Percentiles rank a stretch among this genome's conserved stretches.
These are phyloP conservation scores for Cyberlindnera maritima DNA, from an alignment of 805 yeast genomes.

Conservation along the genomic window DNA sequence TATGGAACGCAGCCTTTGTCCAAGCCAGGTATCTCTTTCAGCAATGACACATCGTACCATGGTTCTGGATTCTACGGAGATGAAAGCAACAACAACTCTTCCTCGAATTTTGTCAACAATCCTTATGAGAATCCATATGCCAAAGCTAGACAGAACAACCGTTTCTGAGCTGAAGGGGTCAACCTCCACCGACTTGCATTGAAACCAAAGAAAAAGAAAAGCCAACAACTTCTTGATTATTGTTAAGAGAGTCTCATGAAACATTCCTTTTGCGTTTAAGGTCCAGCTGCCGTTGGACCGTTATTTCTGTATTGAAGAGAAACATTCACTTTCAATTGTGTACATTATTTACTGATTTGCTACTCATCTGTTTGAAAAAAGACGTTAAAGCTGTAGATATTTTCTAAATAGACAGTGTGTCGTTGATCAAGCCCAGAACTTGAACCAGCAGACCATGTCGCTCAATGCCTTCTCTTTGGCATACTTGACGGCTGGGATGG, in stretches of 20 bases:
- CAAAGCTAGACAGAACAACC: constrained; percentile 22
- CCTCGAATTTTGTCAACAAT: constrained; percentile 9
- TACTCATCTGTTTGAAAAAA: not conserved
- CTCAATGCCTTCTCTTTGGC: constrained; percentile 65
- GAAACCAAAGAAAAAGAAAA: not conserved
- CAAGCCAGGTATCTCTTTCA: constrained; percentile 22
- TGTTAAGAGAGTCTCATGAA: not conserved
- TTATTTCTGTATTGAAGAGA: not conserved
- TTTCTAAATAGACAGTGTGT: not conserved
- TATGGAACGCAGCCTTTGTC: constrained; percentile 21
- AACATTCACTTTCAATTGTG: not conserved
- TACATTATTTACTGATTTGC: not conserved
- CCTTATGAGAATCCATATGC: constrained; percentile 26
- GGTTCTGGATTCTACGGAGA: constrained; percentile 18
- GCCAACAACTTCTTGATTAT: not conserved
- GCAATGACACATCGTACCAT: constrained; percentile 20
- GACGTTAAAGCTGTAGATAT: no score
- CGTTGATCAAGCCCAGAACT: constrained; percentile 2
- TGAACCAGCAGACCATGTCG: constrained; percentile 33
- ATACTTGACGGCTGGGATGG: constrained; percentile 48
- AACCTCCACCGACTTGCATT: not conserved
- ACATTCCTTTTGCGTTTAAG: not conserved
- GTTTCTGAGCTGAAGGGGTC: not conserved
- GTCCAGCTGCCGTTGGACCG: not conserved
- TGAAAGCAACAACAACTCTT: constrained; percentile 2